Base-by-base conservation (phyloP, 352 stramenopile genomes). In the Pythium myriotylum region DNA sequence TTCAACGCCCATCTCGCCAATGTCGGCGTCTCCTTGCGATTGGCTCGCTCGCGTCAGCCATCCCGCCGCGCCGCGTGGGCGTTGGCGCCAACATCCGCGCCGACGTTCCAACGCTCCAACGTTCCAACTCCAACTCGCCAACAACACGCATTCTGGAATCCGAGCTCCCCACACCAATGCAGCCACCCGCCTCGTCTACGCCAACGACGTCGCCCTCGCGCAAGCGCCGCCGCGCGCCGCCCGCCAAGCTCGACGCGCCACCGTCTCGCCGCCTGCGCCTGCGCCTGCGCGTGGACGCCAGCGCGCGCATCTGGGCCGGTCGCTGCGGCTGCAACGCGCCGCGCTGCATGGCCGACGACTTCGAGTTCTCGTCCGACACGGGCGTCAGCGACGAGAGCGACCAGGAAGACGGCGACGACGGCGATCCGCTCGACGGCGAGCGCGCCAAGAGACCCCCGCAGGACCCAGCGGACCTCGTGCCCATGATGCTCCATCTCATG, bases 401-500 rank as follows among this genome's bases (percentile, higher is more conserved):
- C 19, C 46, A 57, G 9, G n/a, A n/a, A n/a, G n/a, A n/a, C n/a
- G n/a, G n/a, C n/a, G n/a, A n/a, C n/a, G n/a, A n/a, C n/a, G n/a
- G n/a, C n/a, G n/a, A n/a, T n/a, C n/a, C n/a, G n/a, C n/a, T n/a
- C n/a, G 49, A 13, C 7, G 39, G 20, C 27, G 51, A 49, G 16
- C 5, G 16, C 4, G 24, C 27, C 26, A 39, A 48, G 33, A 14
- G 45, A 16, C 20, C 55, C 33, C 33, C 55, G 23, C 55, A 64
- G n/a, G 39, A 64, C 48, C 47, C 46, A 0, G 35, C 23, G 5
- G 58, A 66, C 37, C 48, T 59, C 37, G 58, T 66, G 40, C 58
- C 58, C 49, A 66, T 59, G 58, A 17, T 66, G 49, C 48, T 66
- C 19, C 58, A 66, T 50, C 41, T 66, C 40, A 56, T 66, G 58